Evolutionary conservation across 495 filamentous ascomycete species (phyloP).

Genomic region (Xylaria nigripes): DNA sequence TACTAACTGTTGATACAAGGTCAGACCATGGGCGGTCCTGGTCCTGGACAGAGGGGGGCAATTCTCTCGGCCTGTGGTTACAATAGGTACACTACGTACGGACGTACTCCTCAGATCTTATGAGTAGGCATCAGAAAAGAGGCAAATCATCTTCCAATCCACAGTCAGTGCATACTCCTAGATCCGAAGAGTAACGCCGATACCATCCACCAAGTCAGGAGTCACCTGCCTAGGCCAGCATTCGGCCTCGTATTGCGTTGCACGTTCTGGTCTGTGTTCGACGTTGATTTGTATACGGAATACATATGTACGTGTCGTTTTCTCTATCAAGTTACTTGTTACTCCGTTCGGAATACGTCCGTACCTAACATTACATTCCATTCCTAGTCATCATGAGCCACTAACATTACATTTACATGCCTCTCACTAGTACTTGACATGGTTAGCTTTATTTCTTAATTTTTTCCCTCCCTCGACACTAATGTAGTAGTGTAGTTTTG

Average conservation of each 20-base stretch:
- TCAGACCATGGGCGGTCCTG: neutral
- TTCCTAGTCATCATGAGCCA: too few species aligned
- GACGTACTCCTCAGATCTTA: neutral
- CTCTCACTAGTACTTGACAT: neutral
- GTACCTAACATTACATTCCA: neutral
- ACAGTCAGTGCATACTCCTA: neutral
- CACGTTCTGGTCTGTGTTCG: too few species aligned
- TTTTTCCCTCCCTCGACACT: too few species aligned
- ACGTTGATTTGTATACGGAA: too few species aligned
- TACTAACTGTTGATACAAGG: neutral
- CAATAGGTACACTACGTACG: neutral
- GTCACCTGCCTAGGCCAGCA: constrained; percentile 18
- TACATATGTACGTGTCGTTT: neutral
- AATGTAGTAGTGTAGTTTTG: too few species aligned
- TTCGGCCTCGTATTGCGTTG: constrained; percentile 10
- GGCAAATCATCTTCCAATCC: neutral
- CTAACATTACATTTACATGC: neutral
- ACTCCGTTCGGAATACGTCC: too few species aligned
- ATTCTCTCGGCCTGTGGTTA: neutral
- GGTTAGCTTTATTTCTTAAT: too few species aligned
- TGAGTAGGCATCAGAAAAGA: neutral
- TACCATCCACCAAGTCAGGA: neutral
- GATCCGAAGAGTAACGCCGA: neutral
- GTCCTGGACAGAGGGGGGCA: too few species aligned
- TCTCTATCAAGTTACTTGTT: neutral